These are phyloP conservation scores for Aspergillus niger DNA, from an alignment of 2,329 filamentous ascomycete genomes.

Conservation along the genomic window DNA sequence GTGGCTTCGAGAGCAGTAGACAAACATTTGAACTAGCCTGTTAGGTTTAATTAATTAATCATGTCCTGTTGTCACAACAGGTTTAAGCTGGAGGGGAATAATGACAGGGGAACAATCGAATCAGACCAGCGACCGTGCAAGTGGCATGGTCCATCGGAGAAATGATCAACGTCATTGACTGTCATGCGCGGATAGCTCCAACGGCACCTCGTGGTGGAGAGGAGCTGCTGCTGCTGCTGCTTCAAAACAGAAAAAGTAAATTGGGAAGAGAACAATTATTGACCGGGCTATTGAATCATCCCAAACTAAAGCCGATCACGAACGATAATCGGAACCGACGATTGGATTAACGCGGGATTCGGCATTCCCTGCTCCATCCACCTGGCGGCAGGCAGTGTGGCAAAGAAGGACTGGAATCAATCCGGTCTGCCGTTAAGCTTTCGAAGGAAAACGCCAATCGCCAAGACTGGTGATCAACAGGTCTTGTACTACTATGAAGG, in stretches of 20 bases:
- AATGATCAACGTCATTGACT: slow-evolving; percentile 14
- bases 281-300: not conserved
- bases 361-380: not conserved
- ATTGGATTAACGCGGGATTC: not conserved
- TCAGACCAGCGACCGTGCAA: not conserved
- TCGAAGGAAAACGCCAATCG: not conserved
- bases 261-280: no score
- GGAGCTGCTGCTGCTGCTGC: not conserved
- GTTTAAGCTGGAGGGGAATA: not conserved
- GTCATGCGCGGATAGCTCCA: not conserved
- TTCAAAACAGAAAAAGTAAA: not conserved
- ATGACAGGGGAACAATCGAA: not conserved
- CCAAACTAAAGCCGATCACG: not conserved
- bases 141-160: not conserved
- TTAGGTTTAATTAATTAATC: not conserved
- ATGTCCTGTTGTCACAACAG: not conserved
- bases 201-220: not conserved
- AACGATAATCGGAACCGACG: no score
- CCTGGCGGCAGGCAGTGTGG: not conserved
- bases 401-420: slow-evolving; percentile 1
- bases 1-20: not conserved
- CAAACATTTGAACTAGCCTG: not conserved
- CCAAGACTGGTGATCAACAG: not conserved
- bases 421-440: not conserved
- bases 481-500: not conserved